Evolutionary conservation across 2,329 filamentous ascomycete genomes (phyloP).

Genomic region (Cladophialophora immunda): DNA sequence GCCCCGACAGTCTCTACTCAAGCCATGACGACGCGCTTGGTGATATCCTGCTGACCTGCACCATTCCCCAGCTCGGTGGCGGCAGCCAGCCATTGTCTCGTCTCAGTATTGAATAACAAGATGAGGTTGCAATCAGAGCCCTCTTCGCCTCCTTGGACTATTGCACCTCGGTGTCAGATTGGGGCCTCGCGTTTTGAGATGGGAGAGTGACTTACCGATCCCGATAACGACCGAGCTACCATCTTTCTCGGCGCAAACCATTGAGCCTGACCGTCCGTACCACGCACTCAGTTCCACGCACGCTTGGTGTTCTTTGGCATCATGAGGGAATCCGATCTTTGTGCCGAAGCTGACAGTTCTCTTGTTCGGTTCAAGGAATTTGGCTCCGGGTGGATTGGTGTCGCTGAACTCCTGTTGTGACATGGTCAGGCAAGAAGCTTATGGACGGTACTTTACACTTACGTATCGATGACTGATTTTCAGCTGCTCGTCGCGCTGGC

Average conservation of each 20-base stretch:
- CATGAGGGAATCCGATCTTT: conserved; percentile 1
- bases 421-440: conserved; percentile 11
- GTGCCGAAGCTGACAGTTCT: conserved; percentile 26
- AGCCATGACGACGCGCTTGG: conserved; percentile 10
- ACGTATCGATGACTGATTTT: conserved; percentile 16
- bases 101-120: conserved; percentile 21
- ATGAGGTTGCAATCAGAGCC: conserved; percentile 15
- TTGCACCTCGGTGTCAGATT: not conserved
- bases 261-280: conserved; percentile 19
- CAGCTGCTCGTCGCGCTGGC: conserved; percentile 10
- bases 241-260: conserved; percentile 21
- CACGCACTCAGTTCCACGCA: conserved; percentile 22
- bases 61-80: conserved; percentile 16
- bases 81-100: conserved; percentile 11
- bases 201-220: conserved; percentile 17
- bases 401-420: conserved; percentile 9
- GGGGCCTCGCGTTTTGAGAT: not conserved
- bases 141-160: not conserved
- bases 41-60: conserved; percentile 9
- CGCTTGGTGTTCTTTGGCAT: conserved; percentile 12
- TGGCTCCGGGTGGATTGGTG: not conserved
- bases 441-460: conserved; percentile 4
- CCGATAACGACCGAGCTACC: conserved; percentile 18
- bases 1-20: not conserved
- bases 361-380: conserved; percentile 11